Base-by-base conservation (phyloP, 345 rosid genomes). In the Euphorbia peplus region DNA sequence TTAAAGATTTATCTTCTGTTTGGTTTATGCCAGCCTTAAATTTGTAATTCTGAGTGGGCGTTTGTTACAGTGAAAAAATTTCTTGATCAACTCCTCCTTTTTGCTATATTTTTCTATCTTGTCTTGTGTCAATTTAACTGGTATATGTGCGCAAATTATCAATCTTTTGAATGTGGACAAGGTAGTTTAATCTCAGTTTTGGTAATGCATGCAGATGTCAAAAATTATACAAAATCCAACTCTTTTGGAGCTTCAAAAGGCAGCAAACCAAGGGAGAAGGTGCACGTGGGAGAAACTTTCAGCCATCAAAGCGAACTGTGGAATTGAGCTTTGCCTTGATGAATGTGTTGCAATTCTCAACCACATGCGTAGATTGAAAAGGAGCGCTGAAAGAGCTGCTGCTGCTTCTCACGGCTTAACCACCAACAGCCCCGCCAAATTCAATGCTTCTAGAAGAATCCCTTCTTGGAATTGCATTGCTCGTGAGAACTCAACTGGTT, bases 261-360 rank as follows among this genome's bases (percentile, higher is more conserved):
- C 76, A 51, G 60, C 53, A 25, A 73, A 73, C 85, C 99, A 95
- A 77, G 99, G 98, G 64, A 88, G 99, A 66, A 86, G 99, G 78
- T 86, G 99, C 76, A 95, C 99, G 39, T 92, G 99, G 99, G 99
- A 95, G 80, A 95, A 95, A 90, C 96, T 95, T 54, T 90, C 99
- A 4, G 98, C 97, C 35, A 90, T 92, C 5, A 95, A 95, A 85
- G 96, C 96, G 48, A 90, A 95, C 82, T 95, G 97, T 5, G 97
- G 92, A 13, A 95, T 92, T 41, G 98, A 95, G 81, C 97, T 91
- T 64, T 93, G 92, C n/a, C 97, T 95, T 44, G 99, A 95, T 46
- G 99, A 95, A 78, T 91, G 92, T 63, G 99, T 95, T n/a, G 84
- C 91, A 1, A 83, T 87, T 37, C 95, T 95, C 41, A 95, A 91